These are phyloP conservation scores for Suhomyces bolitotheri DNA, from an alignment of 1,139 yeast species.

Conservation along the genomic window DNA sequence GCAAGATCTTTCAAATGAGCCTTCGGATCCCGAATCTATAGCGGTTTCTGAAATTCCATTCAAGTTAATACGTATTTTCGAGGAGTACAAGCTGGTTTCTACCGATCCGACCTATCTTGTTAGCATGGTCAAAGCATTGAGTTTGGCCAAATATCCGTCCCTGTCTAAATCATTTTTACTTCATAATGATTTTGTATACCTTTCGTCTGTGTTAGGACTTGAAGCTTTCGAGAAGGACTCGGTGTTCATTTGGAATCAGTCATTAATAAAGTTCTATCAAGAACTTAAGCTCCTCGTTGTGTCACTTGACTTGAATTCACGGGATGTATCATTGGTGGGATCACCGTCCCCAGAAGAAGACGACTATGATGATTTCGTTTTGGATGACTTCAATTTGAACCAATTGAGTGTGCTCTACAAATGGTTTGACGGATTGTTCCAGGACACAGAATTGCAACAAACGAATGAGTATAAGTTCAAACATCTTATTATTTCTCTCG, in stretches of 20 bases:
- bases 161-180: conserved; percentile 34
- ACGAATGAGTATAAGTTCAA: conserved; percentile 34
- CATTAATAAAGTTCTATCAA: conserved; percentile 22
- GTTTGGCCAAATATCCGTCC: conserved; percentile 36
- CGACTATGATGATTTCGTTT: conserved; percentile 19
- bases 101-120: conserved; percentile 17
- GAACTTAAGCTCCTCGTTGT: conserved; percentile 21
- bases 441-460: conserved; percentile 22
- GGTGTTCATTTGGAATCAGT: conserved; percentile 25
- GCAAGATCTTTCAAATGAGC: background rate
- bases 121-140: conserved; percentile 33
- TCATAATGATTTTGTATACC: conserved; percentile 36
- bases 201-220: conserved; percentile 19
- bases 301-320: conserved; percentile 19
- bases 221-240: conserved; percentile 23
- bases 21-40: background rate
- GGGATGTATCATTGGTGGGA: conserved; percentile 3
- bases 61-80: conserved; percentile 22
- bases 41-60: conserved; percentile 25
- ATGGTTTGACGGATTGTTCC: conserved; percentile 29
- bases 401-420: conserved; percentile 24
- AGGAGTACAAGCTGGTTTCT: conserved; percentile 21
- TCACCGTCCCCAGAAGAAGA: conserved; percentile 7
- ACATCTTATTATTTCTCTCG: conserved; percentile 26
- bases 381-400: conserved; percentile 25